phyloP scores from a whole-genome alignment of 495 filamentous ascomycete genomes.

The Trichoderma reesei region DNA sequence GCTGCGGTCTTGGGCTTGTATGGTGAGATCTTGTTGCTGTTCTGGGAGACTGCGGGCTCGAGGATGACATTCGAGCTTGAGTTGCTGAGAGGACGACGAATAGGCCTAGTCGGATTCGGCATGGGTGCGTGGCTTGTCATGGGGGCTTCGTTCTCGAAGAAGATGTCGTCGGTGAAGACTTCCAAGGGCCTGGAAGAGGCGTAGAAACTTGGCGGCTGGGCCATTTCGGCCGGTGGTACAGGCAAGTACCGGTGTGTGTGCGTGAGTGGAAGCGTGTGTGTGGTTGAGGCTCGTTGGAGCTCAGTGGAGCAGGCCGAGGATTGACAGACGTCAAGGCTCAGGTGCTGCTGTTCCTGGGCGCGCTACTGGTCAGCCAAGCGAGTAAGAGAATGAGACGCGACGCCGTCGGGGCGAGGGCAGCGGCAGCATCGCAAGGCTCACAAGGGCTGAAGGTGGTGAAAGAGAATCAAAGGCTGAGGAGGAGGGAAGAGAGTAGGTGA shows the following conservation, averaged over 20 bases:
- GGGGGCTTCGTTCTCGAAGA: constrained; percentile 34
- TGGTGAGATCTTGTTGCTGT: constrained; percentile 49
- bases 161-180: constrained; percentile 52
- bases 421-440: background rate
- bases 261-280: background rate
- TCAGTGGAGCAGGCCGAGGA: background rate
- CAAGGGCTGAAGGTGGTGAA: background rate
- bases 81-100: constrained; percentile 40
- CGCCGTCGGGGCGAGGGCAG: background rate
- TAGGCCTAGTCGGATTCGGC: constrained; percentile 35
- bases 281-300: background rate
- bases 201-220: constrained; percentile 49
- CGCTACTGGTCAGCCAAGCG: constrained; percentile 4
- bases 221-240: constrained; percentile 31
- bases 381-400: background rate
- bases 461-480: background rate
- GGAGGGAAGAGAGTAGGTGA: background rate
- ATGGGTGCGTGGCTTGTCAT: constrained; percentile 44
- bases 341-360: background rate
- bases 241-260: too few species aligned
- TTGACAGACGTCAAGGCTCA: background rate
- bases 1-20: constrained; percentile 33
- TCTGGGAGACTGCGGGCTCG: constrained; percentile 42
- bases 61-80: constrained; percentile 43
- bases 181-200: constrained; percentile 46